phyloP scores from a whole-genome alignment of 805 yeast species.

The Ogataea minuta region DNA sequence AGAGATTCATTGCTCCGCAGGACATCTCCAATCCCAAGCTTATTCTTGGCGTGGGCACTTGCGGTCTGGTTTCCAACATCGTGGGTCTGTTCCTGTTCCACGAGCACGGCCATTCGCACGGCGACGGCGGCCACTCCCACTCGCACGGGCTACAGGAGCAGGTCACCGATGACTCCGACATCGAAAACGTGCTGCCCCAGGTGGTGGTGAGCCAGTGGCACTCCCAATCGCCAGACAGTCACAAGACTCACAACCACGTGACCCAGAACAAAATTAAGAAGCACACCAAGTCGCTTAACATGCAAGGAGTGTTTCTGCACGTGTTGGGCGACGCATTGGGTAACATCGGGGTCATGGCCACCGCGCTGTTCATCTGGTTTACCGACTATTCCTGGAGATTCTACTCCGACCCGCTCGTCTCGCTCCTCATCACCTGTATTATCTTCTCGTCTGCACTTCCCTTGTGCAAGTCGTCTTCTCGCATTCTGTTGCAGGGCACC shows the following conservation, averaged over 20 bases:
- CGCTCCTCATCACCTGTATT: conserved; percentile 80
- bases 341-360: conserved; percentile 84
- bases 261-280: conserved; percentile 21
- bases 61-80: conserved; percentile 80
- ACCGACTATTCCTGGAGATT: conserved; percentile 86
- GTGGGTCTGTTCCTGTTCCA: conserved; percentile 86
- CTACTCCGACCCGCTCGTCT: conserved; percentile 83
- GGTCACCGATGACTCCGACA: conserved; percentile 25
- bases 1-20: conserved; percentile 80
- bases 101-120: conserved; percentile 69
- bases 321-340: conserved; percentile 97
- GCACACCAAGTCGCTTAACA: conserved; percentile 70
- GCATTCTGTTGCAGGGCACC: conserved; percentile 88
- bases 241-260: conserved; percentile 27
- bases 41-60: conserved; percentile 75
- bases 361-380: conserved; percentile 92
- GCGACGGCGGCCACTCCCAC: conserved; percentile 26
- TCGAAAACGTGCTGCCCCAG: conserved; percentile 30
- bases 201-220: conserved; percentile 22
- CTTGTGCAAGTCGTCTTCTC: conserved; percentile 78
- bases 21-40: conserved; percentile 78
- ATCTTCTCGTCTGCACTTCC: conserved; percentile 92
- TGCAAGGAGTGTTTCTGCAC: conserved; percentile 96
- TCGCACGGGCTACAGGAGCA: conserved; percentile 10
- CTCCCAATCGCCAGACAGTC: conserved; percentile 14